Percentiles rank a stretch among this genome's conserved stretches.
phyloP scores from a whole-genome alignment of 2,329 filamentous ascomycete species.

The Lasiodiplodia theobromae region DNA sequence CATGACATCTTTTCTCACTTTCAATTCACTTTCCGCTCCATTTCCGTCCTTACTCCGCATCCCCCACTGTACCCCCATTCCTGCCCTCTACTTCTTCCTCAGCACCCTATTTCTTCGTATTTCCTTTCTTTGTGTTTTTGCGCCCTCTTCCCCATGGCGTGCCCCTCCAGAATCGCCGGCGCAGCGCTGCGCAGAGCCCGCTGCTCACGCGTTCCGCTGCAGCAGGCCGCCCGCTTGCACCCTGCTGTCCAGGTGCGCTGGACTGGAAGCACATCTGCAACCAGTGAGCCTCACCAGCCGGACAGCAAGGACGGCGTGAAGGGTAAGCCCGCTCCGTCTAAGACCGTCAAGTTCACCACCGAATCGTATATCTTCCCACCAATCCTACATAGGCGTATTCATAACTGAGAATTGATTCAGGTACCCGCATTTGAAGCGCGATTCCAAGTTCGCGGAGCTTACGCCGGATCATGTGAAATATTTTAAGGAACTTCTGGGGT shows the following conservation, averaged over 20 bases:
- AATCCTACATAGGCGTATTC: too few species aligned
- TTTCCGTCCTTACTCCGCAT: slow-evolving; percentile 7
- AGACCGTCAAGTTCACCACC: slow-evolving; percentile 76
- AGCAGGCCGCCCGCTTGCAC: slow-evolving; percentile 37
- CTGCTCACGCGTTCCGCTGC: slow-evolving; percentile 38
- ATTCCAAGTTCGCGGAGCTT: slow-evolving; percentile 75
- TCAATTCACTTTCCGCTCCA: slow-evolving; percentile 10
- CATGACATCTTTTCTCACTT: slow-evolving; percentile 30
- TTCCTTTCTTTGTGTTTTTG: not conserved
- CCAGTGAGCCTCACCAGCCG: slow-evolving; percentile 50
- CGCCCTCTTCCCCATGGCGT: slow-evolving; percentile 41
- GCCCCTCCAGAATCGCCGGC: slow-evolving; percentile 42
- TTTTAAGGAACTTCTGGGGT: slow-evolving; percentile 83
- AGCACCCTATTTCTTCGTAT: not conserved
- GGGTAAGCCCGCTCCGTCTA: slow-evolving; percentile 44
- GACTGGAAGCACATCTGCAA: slow-evolving; percentile 47
- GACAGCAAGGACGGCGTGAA: slow-evolving; percentile 45
- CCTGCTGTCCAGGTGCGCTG: slow-evolving; percentile 45
- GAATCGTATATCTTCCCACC: slow-evolving; percentile 65
- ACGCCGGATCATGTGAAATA: slow-evolving; percentile 79
- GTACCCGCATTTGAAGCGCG: slow-evolving; percentile 82
- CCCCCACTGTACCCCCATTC: slow-evolving; percentile 17
- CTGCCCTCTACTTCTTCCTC: not conserved
- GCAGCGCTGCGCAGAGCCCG: slow-evolving; percentile 42
- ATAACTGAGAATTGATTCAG: slow-evolving; percentile 37